phyloP scores from a whole-genome alignment of 805 yeast species.

The Pichia paraexigua region DNA sequence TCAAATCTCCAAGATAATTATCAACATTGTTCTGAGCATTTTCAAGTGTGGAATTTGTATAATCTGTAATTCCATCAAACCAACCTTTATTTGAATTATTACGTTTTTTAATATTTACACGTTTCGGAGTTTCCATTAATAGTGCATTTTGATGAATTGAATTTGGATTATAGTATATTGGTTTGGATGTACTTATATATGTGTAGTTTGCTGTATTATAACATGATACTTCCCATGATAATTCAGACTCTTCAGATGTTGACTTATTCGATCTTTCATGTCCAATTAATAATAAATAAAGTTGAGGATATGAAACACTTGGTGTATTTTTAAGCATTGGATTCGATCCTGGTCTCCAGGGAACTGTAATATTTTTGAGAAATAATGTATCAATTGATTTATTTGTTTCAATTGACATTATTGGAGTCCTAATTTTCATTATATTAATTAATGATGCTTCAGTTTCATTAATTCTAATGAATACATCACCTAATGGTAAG shows the following conservation, averaged over 20 bases:
- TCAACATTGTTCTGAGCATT: conserved; percentile 19
- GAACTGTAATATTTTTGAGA: conserved; percentile 58
- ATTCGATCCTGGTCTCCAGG: conserved; percentile 71
- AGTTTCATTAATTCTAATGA: conserved; percentile 46
- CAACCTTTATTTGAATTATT: conserved; percentile 7
- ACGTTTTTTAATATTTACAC: conserved; percentile 5
- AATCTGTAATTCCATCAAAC: conserved; percentile 9
- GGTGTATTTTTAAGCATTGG: conserved; percentile 83
- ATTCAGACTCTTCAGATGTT: conserved; percentile 41
- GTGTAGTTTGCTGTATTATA: conserved; percentile 28
- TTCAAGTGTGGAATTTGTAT: conserved; percentile 20
- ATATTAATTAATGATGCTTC: conserved; percentile 47
- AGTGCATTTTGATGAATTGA: conserved; percentile 25
- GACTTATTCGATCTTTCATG: conserved; percentile 48
- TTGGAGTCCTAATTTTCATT: conserved; percentile 35
- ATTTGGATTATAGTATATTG: conserved; percentile 27
- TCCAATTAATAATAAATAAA: conserved; percentile 66
- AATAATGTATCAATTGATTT: conserved; percentile 50
- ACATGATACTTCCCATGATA: conserved; percentile 42
- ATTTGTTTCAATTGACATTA: conserved; percentile 21
- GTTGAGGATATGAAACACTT: conserved; percentile 50
- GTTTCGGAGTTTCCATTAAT: conserved; percentile 14
- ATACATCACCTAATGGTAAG: conserved; percentile 40
- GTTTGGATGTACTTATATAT: conserved; percentile 22
- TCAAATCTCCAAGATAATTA: conserved; percentile 21